These are phyloP conservation scores for Chrysopogon serrulatus DNA, from an alignment of 176 grass and related monocot species.

Conservation along the genomic window DNA sequence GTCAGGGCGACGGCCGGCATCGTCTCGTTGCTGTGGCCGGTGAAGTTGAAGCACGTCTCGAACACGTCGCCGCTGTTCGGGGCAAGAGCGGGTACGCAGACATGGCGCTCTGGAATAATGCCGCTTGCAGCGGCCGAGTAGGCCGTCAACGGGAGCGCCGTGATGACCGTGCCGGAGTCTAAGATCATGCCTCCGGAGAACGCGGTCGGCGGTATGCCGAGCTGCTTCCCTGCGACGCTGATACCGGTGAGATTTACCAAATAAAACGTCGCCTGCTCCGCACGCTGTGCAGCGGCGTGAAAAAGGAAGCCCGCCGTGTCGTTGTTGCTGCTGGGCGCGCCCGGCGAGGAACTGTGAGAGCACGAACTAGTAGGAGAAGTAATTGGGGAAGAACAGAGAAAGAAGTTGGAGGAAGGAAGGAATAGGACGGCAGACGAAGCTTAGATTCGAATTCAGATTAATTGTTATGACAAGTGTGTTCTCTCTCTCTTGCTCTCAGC, in stretches of 20 bases:
- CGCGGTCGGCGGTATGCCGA: conserved; percentile 12
- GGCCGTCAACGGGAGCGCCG: conserved; percentile 30
- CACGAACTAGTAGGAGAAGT: no score
- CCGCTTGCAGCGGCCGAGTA: conserved; percentile 44
- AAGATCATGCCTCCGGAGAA: conserved; percentile 38
- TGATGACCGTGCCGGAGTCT: conserved; percentile 59
- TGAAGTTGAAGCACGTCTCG: conserved; percentile 54
- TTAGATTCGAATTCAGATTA: no score
- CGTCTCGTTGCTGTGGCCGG: conserved; percentile 15
- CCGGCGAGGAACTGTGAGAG: conserved; percentile 52
- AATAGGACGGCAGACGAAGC: no score
- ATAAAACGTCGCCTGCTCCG: conserved; percentile 32
- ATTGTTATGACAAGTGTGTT: no score
- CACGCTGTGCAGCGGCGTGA: conserved; percentile 21
- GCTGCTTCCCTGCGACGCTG: conserved; percentile 34
- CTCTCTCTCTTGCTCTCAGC: no score
- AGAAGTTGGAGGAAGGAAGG: no score
- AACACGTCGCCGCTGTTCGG: neutral
- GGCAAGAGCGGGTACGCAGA: conserved; percentile 24
- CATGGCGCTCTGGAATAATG: conserved; percentile 55
- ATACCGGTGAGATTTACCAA: conserved; percentile 30
- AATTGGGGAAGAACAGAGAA: no score
- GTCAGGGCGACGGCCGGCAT: conserved; percentile 38
- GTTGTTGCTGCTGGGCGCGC: conserved; percentile 5
- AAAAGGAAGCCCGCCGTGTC: conserved; percentile 15